Conservation (phyloP, 805 yeast genomes). For the Hagleromyces aurorensis region DNA sequence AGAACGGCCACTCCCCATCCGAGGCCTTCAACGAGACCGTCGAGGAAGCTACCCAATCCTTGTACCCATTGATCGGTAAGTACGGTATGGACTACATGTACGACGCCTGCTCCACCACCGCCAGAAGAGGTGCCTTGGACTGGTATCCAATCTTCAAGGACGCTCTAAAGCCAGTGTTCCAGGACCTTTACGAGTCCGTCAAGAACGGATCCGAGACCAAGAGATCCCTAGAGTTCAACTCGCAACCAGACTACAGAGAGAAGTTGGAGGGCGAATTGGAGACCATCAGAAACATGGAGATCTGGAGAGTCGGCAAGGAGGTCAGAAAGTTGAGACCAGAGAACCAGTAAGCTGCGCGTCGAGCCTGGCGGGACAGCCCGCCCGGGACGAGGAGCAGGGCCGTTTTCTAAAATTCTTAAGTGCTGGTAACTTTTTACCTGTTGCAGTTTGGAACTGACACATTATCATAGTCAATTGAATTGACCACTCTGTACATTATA, state of each 20-base stretch:
- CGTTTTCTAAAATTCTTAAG: conserved; percentile 1
- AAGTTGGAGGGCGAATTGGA: conserved; percentile 89
- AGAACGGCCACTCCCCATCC: conserved; percentile 98
- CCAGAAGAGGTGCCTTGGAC: conserved; percentile 99
- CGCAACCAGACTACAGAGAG: conserved; percentile 95
- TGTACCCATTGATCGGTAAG: conserved; percentile 97
- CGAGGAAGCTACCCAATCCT: conserved; percentile 99
- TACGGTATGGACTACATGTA: conserved; percentile 99
- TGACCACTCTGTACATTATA: conserved; percentile 21
- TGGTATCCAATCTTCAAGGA: conserved; percentile 99
- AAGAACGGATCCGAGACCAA: conserved; percentile 95
- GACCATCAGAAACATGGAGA: conserved; percentile 93
- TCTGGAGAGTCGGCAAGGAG: conserved; percentile 99
- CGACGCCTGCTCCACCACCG: conserved; percentile 99
- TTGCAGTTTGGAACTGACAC: conserved; percentile 7
- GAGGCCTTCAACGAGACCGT: conserved; percentile 99
- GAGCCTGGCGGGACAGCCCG: conserved; percentile 1
- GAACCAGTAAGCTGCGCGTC: conserved; percentile 83
- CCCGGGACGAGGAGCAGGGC: too few species aligned
- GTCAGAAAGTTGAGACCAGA: conserved; percentile 99
- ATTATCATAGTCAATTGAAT: conserved; percentile 24
- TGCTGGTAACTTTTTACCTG: conserved; percentile 7
- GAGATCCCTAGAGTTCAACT: conserved; percentile 98
- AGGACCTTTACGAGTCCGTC: conserved; percentile 90
- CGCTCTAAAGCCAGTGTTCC: conserved; percentile 97